Percentiles rank a stretch among this genome's conserved stretches.
phyloP scores from a whole-genome alignment of 495 filamentous ascomycete species.

The Pyronema domesticum region DNA sequence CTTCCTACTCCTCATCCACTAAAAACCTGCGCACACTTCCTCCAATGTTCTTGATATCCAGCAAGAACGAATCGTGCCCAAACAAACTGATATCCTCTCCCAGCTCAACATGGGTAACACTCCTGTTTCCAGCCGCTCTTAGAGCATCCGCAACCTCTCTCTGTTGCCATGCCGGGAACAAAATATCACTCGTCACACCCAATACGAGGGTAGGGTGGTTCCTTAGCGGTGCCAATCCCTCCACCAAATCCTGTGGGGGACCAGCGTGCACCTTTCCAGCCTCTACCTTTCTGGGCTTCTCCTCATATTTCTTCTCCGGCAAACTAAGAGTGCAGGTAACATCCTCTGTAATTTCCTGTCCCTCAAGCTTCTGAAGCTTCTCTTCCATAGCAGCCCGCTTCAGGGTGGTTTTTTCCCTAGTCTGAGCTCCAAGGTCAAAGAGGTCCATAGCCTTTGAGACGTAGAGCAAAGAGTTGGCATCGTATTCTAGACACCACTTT shows the following conservation, averaged over 20 bases:
- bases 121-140: slow-evolving; percentile 52
- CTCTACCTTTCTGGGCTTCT: slow-evolving; percentile 37
- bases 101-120: slow-evolving; percentile 71
- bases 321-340: slow-evolving; percentile 61
- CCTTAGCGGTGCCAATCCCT: slow-evolving; percentile 50
- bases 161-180: slow-evolving; percentile 98
- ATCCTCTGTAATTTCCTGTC: slow-evolving; percentile 23
- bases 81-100: slow-evolving; percentile 85
- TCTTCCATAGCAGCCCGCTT: slow-evolving; percentile 34
- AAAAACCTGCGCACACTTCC: slow-evolving; percentile 65
- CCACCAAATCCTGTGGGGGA: slow-evolving; percentile 61
- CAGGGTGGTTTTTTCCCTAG: slow-evolving; percentile 36
- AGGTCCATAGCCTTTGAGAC: slow-evolving; percentile 98
- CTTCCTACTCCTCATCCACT: slow-evolving; percentile 27
- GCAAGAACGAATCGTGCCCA: slow-evolving; percentile 88
- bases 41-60: slow-evolving; percentile 84
- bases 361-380: slow-evolving; percentile 28
- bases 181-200: slow-evolving; percentile 86
- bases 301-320: slow-evolving; percentile 69
- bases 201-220: slow-evolving; percentile 70
- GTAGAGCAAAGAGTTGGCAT: slow-evolving; percentile 90
- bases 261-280: neutral
- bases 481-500: slow-evolving; percentile 97
- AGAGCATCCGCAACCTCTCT: slow-evolving; percentile 80
- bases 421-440: slow-evolving; percentile 68